Evolutionary conservation across 225 moss, liverwort and hornwort species (phyloP).

Genomic region (Neckera pumila): DNA sequence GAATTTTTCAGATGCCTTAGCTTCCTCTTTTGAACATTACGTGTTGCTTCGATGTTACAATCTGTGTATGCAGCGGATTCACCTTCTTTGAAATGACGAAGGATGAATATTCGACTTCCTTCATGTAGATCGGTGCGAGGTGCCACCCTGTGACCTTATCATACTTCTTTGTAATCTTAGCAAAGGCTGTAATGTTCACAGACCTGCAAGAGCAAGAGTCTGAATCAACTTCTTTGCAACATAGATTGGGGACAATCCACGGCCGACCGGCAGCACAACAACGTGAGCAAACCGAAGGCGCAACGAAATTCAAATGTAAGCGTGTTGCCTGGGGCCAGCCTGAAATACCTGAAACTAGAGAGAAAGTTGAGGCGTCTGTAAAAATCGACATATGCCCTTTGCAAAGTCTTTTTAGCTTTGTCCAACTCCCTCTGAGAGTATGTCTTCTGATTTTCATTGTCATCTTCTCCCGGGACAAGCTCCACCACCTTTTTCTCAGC

Average conservation of each 20-base stretch:
- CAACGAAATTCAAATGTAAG: not conserved
- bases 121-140: slow-evolving; percentile 14
- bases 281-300: not conserved
- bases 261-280: not conserved
- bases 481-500: not conserved
- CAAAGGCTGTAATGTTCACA: slow-evolving; percentile 52
- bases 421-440: slow-evolving; percentile 21
- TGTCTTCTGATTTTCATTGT: not conserved
- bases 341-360: slow-evolving; percentile 42
- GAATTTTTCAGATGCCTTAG: not conserved
- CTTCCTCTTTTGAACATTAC: not conserved
- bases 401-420: slow-evolving; percentile 35
- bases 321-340: not conserved
- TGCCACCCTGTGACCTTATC: not conserved
- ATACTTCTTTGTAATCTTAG: slow-evolving; percentile 48
- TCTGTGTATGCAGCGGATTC: not conserved
- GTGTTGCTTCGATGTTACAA: not conserved
- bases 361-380: slow-evolving; percentile 48
- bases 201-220: slow-evolving; percentile 15
- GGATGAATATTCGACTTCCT: slow-evolving; percentile 20
- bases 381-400: slow-evolving; percentile 56
- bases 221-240: not conserved
- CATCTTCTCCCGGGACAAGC: not conserved
- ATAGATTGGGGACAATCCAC: not conserved
- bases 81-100: slow-evolving; percentile 14